phyloP scores from a whole-genome alignment of 2,329 filamentous ascomycete species.

The Clarireedia hainanense region DNA sequence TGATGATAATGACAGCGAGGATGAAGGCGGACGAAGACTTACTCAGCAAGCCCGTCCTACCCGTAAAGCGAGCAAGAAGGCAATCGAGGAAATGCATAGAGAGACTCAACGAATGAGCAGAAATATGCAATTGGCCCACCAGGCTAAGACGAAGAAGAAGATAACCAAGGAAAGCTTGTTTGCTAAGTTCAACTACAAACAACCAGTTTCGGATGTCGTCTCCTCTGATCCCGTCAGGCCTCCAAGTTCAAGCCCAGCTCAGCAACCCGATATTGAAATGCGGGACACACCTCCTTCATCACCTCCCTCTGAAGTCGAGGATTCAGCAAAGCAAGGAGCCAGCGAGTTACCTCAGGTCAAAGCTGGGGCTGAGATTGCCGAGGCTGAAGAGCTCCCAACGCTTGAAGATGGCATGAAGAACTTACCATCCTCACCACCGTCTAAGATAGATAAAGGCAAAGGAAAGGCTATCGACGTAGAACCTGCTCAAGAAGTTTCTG shows the following conservation, averaged over 20 bases:
- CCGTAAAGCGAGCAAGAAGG: slow-evolving; percentile 89
- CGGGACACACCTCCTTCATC: slow-evolving; percentile 68
- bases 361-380: neutral
- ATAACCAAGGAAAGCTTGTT: slow-evolving; percentile 78
- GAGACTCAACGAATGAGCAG: slow-evolving; percentile 88
- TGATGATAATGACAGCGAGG: slow-evolving; percentile 48
- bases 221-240: slow-evolving; percentile 31
- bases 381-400: slow-evolving; percentile 14
- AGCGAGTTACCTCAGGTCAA: neutral
- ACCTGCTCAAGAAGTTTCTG: slow-evolving; percentile 4
- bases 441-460: slow-evolving; percentile 49
- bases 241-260: slow-evolving; percentile 46
- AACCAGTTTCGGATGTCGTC: slow-evolving; percentile 22
- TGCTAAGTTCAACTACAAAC: slow-evolving; percentile 70
- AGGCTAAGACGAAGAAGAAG: slow-evolving; percentile 86
- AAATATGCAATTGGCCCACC: slow-evolving; percentile 84
- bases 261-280: slow-evolving; percentile 44
- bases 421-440: slow-evolving; percentile 14
- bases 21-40: slow-evolving; percentile 54
- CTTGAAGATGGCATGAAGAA: slow-evolving; percentile 14
- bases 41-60: slow-evolving; percentile 63
- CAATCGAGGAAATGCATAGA: slow-evolving; percentile 86
- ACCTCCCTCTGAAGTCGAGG: slow-evolving; percentile 36
- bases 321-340: slow-evolving; percentile 24
- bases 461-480: slow-evolving; percentile 40